phyloP scores from a whole-genome alignment of 1,139 yeast species.

The Groenewaldozyma sp. region DNA sequence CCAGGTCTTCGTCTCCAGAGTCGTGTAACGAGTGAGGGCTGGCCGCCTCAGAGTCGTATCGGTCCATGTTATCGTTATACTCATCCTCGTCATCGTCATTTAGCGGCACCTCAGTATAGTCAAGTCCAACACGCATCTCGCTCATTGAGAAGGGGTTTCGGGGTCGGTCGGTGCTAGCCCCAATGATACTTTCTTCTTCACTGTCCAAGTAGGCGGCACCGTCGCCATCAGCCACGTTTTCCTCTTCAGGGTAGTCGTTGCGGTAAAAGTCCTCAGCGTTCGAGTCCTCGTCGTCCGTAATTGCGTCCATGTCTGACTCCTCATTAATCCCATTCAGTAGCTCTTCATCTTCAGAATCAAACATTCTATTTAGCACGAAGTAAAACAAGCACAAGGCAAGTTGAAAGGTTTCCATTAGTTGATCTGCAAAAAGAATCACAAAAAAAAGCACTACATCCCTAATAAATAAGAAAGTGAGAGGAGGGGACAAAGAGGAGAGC shows the following conservation, averaged over 20 bases:
- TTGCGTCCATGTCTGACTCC: slow-evolving; percentile 31
- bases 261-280: slow-evolving; percentile 87
- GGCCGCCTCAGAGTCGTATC: slow-evolving; percentile 15
- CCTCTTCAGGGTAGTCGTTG: slow-evolving; percentile 94
- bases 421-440: background rate
- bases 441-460: no score
- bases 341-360: slow-evolving; percentile 49
- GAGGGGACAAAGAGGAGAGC: background rate
- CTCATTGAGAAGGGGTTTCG: slow-evolving; percentile 11
- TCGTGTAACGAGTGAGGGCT: slow-evolving; percentile 11
- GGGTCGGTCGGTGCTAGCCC: background rate
- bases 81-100: slow-evolving; percentile 15
- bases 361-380: slow-evolving; percentile 21
- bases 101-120: slow-evolving; percentile 11
- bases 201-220: background rate
- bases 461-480: background rate
- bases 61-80: slow-evolving; percentile 10
- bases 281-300: slow-evolving; percentile 68
- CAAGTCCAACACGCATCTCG: slow-evolving; percentile 23
- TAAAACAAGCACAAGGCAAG: background rate
- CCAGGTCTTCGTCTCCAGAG: slow-evolving; percentile 20
- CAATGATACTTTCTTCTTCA: slow-evolving; percentile 40
- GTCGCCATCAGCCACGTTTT: slow-evolving; percentile 23
- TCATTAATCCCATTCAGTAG: slow-evolving; percentile 35
- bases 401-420: background rate